Percentiles rank a stretch among this genome's conserved stretches.
Conservation (phyloP, 495 filamentous ascomycete species). For the Talaromyces liani region DNA sequence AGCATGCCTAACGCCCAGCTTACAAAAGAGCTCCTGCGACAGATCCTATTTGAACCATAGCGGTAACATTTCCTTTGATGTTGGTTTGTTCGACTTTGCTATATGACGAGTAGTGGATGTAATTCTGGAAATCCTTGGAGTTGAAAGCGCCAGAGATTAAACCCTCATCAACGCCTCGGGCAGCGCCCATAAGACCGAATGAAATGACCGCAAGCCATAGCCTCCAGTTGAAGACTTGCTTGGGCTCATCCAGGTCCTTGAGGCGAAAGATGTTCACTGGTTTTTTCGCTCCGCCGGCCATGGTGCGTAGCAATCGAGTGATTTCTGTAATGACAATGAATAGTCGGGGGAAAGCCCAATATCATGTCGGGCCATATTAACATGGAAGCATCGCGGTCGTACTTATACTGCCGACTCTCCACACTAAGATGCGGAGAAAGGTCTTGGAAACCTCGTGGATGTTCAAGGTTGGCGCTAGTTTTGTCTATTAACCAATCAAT, state of each 20-base stretch:
- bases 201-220: conserved; percentile 60
- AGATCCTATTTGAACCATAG: conserved; percentile 67
- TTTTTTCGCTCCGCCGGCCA: conserved; percentile 57
- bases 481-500: not conserved
- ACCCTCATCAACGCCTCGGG: conserved; percentile 60
- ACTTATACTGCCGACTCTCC: not conserved
- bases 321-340: not conserved
- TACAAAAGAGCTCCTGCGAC: conserved; percentile 57
- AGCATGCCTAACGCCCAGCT: conserved; percentile 10
- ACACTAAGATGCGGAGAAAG: not conserved
- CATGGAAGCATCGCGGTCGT: not conserved
- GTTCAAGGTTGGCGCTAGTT: not conserved
- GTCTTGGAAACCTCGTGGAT: not conserved
- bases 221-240: conserved; percentile 55
- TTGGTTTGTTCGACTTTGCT: conserved; percentile 44
- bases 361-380: not conserved
- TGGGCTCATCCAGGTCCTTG: conserved; percentile 45
- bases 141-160: conserved; percentile 61
- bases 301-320: conserved; percentile 19
- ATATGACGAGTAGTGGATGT: conserved; percentile 50
- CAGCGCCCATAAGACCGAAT: conserved; percentile 63
- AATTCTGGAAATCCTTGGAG: conserved; percentile 51
- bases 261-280: conserved; percentile 61
- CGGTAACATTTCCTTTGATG: conserved; percentile 61
- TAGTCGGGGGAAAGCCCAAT: not conserved